A percentile compares a stretch with the other conserved stretches of the same genome.
phyloP scores from a whole-genome alignment of 2,329 filamentous ascomycete genomes.

The Aureobasidium sp. region DNA sequence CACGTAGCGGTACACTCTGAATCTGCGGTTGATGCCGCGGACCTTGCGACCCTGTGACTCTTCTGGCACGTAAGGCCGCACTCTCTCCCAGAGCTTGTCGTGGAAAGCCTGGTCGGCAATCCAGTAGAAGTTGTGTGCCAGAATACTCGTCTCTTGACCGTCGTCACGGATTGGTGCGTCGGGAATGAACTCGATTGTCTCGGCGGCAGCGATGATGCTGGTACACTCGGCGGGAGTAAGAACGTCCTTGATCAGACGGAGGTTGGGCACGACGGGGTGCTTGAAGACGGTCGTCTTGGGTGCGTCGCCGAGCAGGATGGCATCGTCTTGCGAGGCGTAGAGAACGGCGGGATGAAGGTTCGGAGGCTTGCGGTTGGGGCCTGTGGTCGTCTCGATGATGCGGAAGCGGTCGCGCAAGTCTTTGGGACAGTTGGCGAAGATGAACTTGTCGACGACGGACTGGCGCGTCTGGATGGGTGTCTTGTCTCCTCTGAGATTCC shows the following conservation, averaged over 20 bases:
- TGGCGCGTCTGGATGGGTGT: constrained; percentile 43
- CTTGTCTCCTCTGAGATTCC: constrained; percentile 48
- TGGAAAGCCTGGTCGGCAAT: constrained; percentile 57
- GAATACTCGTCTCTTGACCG: constrained; percentile 53
- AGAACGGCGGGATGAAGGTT: constrained; percentile 61
- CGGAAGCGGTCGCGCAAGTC: constrained; percentile 41
- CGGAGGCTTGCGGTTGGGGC: constrained; percentile 55
- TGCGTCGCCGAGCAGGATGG: constrained; percentile 43
- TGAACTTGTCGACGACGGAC: constrained; percentile 52
- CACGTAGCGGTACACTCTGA: constrained; percentile 65
- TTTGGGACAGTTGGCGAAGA: constrained; percentile 38
- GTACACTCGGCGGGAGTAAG: constrained; percentile 56
- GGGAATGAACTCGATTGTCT: constrained; percentile 58
- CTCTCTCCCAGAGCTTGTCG: constrained; percentile 55
- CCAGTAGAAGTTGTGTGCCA: constrained; percentile 72
- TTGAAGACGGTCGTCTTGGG: constrained; percentile 48
- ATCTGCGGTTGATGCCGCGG: constrained; percentile 60
- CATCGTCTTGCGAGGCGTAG: constrained; percentile 53
- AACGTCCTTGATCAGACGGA: constrained; percentile 54
- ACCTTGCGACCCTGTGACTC: constrained; percentile 50
- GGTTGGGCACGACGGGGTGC: constrained; percentile 56
- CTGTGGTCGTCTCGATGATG: constrained; percentile 56
- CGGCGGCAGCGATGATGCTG: constrained; percentile 59
- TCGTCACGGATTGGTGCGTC: constrained; percentile 62
- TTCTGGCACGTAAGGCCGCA: constrained; percentile 51